Evolutionary conservation across 805 yeast genomes (phyloP), one percentile per base, ranked within the genome.

Genomic region (Saturnispora sanitii): DNA sequence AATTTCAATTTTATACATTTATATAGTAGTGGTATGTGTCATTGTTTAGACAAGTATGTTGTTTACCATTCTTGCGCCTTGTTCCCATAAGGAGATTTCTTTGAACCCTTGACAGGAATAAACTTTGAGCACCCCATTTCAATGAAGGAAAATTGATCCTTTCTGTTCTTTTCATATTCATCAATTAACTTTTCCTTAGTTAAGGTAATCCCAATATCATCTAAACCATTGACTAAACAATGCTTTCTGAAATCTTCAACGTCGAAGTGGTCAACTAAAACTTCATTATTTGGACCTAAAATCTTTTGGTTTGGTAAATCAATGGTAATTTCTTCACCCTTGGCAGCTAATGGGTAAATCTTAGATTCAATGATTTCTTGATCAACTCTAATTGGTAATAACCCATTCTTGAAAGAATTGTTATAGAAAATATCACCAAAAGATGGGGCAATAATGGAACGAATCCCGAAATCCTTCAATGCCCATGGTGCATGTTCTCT

Each of bases 401-500:
- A 71, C 35, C 96, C 96, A 65, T 92, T 92, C 70, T 92, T 92
- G 71, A 84, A 84, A 41, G 96, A 88, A 71, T 92, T 92, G 70
- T 84, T 92, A 77, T 85, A 88, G 72, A 92, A 92, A 54, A 92
- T 92, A 65, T 92, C 98, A 62, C 97, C 98, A 53, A 90, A 92
- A 1, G 96, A 87, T 43, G 97, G 98, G 5, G 97, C 97, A 62
- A 92, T 88, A 57, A 92, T 83, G 48, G 90, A 81, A 63, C 83
- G 81, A 63, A 92, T 87, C 64, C 98, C 98, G 56, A 92, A 92
- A 66, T 92, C 98, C 56, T 87, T 88, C 51, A 92, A 73, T 2
- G 98, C 97, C 98, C 98, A 92, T 44, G 98, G 97, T 26, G 98
- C 98, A 57, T 92, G 98, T 65, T 92, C 98, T 74, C 98, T 85